Evolutionary conservation across 495 filamentous ascomycete genomes (phyloP).

Genomic region (Penicillium coffeae): DNA sequence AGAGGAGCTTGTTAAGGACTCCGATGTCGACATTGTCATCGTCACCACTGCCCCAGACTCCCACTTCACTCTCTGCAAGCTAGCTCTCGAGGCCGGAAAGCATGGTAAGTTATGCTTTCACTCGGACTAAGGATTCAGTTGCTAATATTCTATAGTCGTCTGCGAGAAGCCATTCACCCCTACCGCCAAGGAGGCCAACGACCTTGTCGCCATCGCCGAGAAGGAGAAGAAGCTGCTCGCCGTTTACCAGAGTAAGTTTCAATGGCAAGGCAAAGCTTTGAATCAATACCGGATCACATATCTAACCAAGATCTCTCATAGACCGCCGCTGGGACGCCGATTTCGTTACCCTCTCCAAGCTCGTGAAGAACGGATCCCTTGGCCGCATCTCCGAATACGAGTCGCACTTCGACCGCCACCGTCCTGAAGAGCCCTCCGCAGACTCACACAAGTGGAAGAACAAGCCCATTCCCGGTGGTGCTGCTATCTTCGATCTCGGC

Average conservation of each 20-base stretch:
- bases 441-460: slow-evolving; percentile 64
- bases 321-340: slow-evolving; percentile 82
- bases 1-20: slow-evolving; percentile 62
- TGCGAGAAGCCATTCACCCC: slow-evolving; percentile 89
- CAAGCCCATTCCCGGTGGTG: slow-evolving; percentile 62
- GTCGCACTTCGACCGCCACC: slow-evolving; percentile 80
- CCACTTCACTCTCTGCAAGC: slow-evolving; percentile 63
- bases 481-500: slow-evolving; percentile 78
- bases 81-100: slow-evolving; percentile 70
- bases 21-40: slow-evolving; percentile 65
- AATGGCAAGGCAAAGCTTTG: not conserved
- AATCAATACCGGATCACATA: not conserved
- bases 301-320: slow-evolving; percentile 18
- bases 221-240: slow-evolving; percentile 60
- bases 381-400: slow-evolving; percentile 77
- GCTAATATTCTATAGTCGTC: slow-evolving; percentile 45
- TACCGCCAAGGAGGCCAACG: slow-evolving; percentile 63
- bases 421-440: slow-evolving; percentile 48
- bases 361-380: slow-evolving; percentile 50
- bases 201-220: slow-evolving; percentile 62
- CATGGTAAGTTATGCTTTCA: slow-evolving; percentile 45
- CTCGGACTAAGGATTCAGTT: not conserved
- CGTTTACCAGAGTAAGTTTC: slow-evolving; percentile 70
- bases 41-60: slow-evolving; percentile 73
- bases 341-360: slow-evolving; percentile 68